Base-by-base conservation (phyloP, 2,329 filamentous ascomycete genomes). In the Cryphonectria carpinicola region DNA sequence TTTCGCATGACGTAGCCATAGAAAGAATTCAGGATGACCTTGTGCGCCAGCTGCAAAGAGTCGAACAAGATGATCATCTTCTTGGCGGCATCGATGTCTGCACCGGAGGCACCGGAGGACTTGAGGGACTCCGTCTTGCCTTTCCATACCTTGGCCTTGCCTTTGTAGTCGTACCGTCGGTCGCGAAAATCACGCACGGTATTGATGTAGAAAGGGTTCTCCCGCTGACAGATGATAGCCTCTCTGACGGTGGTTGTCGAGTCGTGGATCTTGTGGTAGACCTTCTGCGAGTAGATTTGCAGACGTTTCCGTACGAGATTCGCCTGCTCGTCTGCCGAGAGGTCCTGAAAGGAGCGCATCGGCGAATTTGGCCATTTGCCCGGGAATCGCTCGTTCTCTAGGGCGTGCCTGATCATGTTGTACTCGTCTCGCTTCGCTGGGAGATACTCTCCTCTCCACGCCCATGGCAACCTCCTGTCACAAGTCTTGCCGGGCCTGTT, bases 1-100 rank as follows among this genome's bases (percentile, higher is more conserved):
- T 99, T 99, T 83, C 96, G 88, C 96, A 99, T 99, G 80, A 98
- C 96, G 79, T 99, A 99, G 74, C 96, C 96, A 76, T 99, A 99
- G 84, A 99, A 99, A 69, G 94, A 97, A 84, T 99, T 99, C 69
- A 99, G 81, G 86, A 99, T 99, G 83, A 99, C 96, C 80, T 99
- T 99, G 85, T 99, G 96, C 0, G 96, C 96, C 76, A 99, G 85
- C 80, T 99, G 97, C 70, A 99, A 85, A 0, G 96, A 99, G 79
- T 99, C 96, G 79, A 93, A 99, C 5, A 99, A 83, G 64, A 98
- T 87, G 69, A 98, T 96, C 97, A 99, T 99, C 85, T 99, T 99
- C 84, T 98, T 98, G 6, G 94, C 96, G 70, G 94, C 92, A 17
- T 99, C 97, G 22, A 99, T 87, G 76, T 99, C 96, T 1, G 83